A percentile compares a stretch with the other conserved stretches of the same genome.
These are phyloP conservation scores for Colletotrichum sidae DNA, from an alignment of 2,329 filamentous ascomycete genomes.

Conservation along the genomic window DNA sequence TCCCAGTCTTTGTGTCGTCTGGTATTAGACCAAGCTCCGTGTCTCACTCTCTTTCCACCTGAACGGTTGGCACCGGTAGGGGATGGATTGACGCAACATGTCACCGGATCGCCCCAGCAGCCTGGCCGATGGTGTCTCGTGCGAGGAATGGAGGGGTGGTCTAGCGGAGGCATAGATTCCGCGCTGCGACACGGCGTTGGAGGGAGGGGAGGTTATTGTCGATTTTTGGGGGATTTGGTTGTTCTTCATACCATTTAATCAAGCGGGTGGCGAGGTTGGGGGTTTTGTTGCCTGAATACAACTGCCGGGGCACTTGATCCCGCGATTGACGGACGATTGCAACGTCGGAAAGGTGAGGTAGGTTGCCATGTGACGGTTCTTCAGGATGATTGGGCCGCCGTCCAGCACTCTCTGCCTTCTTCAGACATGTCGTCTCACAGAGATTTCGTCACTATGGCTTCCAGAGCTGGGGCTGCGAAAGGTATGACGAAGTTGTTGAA, in stretches of 20 bases:
- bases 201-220: slow-evolving; percentile 20
- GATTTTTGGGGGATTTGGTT: slow-evolving; percentile 1
- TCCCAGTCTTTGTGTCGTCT: no score
- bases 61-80: no score
- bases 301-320: slow-evolving; percentile 16
- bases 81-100: slow-evolving; percentile 1
- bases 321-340: slow-evolving; percentile 29
- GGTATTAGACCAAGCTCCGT: no score
- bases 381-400: not conserved
- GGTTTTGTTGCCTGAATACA: slow-evolving; percentile 11
- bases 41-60: not conserved
- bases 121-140: no score
- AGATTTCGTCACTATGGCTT: not conserved
- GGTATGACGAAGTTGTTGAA: not conserved
- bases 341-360: not conserved
- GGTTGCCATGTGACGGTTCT: slow-evolving; percentile 18
- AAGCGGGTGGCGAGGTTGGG: not conserved
- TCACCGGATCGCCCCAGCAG: not conserved
- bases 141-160: not conserved
- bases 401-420: not conserved
- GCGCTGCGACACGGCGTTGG: not conserved
- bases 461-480: not conserved
- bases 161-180: no score
- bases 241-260: not conserved
- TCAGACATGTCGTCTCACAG: not conserved